Evolutionary conservation across 306 rosid species (phyloP).

Genomic region (Rosa persica): DNA sequence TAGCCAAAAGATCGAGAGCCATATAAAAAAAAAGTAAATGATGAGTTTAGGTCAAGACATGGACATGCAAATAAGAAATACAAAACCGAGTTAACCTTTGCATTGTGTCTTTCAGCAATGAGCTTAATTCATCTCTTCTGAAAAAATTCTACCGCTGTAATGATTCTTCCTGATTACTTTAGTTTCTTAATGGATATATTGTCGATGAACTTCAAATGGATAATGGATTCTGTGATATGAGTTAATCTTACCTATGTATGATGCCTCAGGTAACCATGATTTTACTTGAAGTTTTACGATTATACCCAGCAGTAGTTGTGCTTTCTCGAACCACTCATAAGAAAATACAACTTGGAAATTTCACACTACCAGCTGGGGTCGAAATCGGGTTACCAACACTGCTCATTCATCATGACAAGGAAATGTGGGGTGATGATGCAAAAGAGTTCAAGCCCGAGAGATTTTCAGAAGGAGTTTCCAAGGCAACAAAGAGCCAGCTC

Average conservation of each 20-base stretch:
- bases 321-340: constrained; percentile 5
- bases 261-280: constrained; percentile 48
- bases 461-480: constrained; percentile 47
- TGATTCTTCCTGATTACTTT: no score
- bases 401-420: constrained; percentile 39
- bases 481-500: constrained; percentile 43
- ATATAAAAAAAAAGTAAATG: no score
- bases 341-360: constrained; percentile 37
- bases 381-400: constrained; percentile 24
- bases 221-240: no score
- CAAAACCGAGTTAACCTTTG: no score
- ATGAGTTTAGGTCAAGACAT: no score
- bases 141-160: no score
- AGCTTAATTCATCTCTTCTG: no score
- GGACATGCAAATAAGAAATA: no score
- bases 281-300: constrained; percentile 49
- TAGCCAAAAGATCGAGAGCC: no score
- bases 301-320: constrained; percentile 36
- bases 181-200: no score
- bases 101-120: no score
- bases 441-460: constrained; percentile 59
- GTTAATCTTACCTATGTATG: not conserved
- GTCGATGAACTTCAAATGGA: not conserved
- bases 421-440: constrained; percentile 61
- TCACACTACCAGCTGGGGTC: constrained; percentile 45